A percentile compares a stretch with the other conserved stretches of the same genome.
These are phyloP conservation scores for Euptelea pleiosperma DNA, from an alignment of 164 flowering plant genomes.

Conservation along the genomic window DNA sequence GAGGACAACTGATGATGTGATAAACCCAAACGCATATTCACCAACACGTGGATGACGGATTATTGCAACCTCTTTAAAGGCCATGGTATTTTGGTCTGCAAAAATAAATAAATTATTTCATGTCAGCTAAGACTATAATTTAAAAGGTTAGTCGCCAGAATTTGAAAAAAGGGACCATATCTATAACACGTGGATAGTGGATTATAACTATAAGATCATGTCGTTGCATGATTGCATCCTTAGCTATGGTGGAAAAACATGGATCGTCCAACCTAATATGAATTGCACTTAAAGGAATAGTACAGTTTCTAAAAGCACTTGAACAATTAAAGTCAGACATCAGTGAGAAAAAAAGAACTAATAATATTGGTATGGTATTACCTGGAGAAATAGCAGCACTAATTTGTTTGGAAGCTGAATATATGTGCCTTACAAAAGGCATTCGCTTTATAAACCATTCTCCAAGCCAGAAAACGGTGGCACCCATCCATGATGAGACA, in stretches of 20 bases:
- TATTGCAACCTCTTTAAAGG: conserved; percentile 86
- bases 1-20: conserved; percentile 55
- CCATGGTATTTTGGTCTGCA: conserved; percentile 76
- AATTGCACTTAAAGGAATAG: not conserved
- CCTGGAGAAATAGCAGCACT: conserved; percentile 90
- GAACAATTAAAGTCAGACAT: too few species aligned
- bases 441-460: conserved; percentile 83
- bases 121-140: conserved; percentile 2
- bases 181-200: too few species aligned
- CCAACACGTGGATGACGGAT: conserved; percentile 87
- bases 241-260: not conserved
- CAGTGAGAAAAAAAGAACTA: not conserved
- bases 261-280: not conserved
- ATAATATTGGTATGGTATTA: conserved; percentile 15
- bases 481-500: conserved; percentile 91
- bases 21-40: conserved; percentile 89
- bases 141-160: not conserved
- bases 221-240: not conserved
- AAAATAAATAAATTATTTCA: not conserved
- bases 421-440: conserved; percentile 78
- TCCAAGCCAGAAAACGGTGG: conserved; percentile 72
- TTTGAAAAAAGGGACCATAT: not conserved
- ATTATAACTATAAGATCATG: too few species aligned
- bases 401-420: conserved; percentile 88
- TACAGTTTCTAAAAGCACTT: not conserved